Conservation (phyloP, 306 rosid genomes). For the Sechiopsis laciniata region DNA sequence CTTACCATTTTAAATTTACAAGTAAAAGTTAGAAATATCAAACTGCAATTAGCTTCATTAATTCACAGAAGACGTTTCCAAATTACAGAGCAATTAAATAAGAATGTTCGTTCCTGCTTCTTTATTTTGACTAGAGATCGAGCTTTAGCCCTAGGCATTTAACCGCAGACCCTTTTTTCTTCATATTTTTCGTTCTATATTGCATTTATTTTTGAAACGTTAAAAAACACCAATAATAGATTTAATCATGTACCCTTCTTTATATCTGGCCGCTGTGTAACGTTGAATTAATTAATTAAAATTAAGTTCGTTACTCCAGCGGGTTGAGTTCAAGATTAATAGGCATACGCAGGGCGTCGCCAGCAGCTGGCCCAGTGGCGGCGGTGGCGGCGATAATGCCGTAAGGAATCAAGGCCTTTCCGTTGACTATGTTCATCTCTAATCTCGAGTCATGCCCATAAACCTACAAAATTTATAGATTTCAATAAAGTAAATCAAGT, state of each 20-base stretch:
- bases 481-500: too few species aligned
- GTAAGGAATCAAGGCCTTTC: conserved; percentile 30
- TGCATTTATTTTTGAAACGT: neutral
- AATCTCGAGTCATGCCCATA: conserved; percentile 37
- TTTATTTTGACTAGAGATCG: too few species aligned
- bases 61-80: neutral
- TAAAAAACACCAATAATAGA: neutral
- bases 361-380: conserved; percentile 8
- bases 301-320: conserved; percentile 32
- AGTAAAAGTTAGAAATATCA: neutral
- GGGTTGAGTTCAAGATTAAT: conserved; percentile 49
- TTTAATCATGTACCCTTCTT: neutral
- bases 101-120: too few species aligned
- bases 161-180: neutral
- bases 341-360: conserved; percentile 32
- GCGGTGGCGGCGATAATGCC: conserved; percentile 32
- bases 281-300: too few species aligned
- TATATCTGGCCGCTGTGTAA: neutral
- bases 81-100: neutral
- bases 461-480: too few species aligned
- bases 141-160: neutral
- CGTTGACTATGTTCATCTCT: conserved; percentile 31
- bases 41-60: neutral
- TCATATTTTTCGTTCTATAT: neutral
- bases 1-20: neutral